A percentile compares a stretch with the other conserved stretches of the same genome.
phyloP scores from a whole-genome alignment of 2,329 filamentous ascomycete genomes.

The Erysiphe pisi region DNA sequence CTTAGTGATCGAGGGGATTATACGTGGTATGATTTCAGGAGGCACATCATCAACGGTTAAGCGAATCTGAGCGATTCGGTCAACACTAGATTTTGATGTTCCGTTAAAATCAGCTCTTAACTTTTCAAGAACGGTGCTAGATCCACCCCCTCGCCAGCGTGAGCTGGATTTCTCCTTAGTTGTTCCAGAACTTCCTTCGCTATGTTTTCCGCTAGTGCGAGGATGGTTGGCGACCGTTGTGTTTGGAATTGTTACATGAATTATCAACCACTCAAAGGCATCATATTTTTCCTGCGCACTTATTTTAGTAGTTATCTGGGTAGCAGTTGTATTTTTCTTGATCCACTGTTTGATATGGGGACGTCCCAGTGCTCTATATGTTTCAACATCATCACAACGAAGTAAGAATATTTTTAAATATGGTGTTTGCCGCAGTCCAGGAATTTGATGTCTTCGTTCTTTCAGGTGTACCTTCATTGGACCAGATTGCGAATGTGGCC shows the following conservation, averaged over 20 bases:
- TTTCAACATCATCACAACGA: slow-evolving; percentile 89
- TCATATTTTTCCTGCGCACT: slow-evolving; percentile 84
- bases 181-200: slow-evolving; percentile 44
- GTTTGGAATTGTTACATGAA: slow-evolving; percentile 86
- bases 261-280: slow-evolving; percentile 87
- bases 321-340: slow-evolving; percentile 57
- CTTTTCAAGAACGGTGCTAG: slow-evolving; percentile 79
- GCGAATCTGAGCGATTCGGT: slow-evolving; percentile 76
- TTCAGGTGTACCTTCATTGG: slow-evolving; percentile 38
- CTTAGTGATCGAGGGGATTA: slow-evolving; percentile 52
- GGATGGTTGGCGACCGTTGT: slow-evolving; percentile 71
- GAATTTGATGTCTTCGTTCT: slow-evolving; percentile 80
- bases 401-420: slow-evolving; percentile 86
- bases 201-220: slow-evolving; percentile 46
- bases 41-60: slow-evolving; percentile 61
- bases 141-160: slow-evolving; percentile 66
- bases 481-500: slow-evolving; percentile 32
- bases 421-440: slow-evolving; percentile 79
- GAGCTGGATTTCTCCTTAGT: slow-evolving; percentile 57
- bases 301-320: slow-evolving; percentile 44
- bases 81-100: slow-evolving; percentile 56
- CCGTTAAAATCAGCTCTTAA: slow-evolving; percentile 82
- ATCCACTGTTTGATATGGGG: slow-evolving; percentile 84
- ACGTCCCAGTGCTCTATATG: slow-evolving; percentile 71
- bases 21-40: slow-evolving; percentile 52